Evolutionary conservation across 2,329 filamentous ascomycete genomes (phyloP).

Genomic region (Periconia digitata): DNA sequence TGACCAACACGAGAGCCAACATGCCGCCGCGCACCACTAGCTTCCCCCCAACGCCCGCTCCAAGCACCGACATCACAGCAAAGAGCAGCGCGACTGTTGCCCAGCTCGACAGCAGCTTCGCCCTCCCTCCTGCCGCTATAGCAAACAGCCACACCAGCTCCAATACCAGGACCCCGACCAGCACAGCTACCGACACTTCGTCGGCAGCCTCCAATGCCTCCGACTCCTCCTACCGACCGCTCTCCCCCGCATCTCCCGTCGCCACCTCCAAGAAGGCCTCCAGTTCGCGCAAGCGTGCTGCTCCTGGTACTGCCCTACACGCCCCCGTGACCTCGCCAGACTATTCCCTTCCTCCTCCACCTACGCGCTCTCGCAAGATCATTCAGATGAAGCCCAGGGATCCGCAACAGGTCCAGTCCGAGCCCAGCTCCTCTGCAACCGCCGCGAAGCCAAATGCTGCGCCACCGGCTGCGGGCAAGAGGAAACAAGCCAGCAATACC

Average conservation of each 20-base stretch:
- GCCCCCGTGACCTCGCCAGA: conserved; percentile 60
- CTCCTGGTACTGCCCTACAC: conserved; percentile 39
- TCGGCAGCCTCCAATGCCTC: conserved; percentile 52
- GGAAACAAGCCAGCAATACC: conserved; percentile 68
- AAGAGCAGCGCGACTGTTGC: conserved; percentile 66
- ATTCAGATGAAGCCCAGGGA: conserved; percentile 88
- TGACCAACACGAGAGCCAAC: conserved; percentile 19
- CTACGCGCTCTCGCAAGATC: conserved; percentile 89
- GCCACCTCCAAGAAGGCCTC: conserved; percentile 30
- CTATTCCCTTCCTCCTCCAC: conserved; percentile 86
- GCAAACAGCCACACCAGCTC: too few species aligned
- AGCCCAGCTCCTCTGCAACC: conserved; percentile 19
- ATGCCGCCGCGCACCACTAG: conserved; percentile 70
- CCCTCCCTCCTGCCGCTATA: conserved; percentile 76
- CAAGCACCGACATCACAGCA: conserved; percentile 76
- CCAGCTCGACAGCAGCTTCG: conserved; percentile 68
- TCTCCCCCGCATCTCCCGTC: conserved; percentile 44
- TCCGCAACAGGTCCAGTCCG: conserved; percentile 22
- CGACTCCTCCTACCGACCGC: conserved; percentile 55
- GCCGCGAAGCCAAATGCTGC: conserved; percentile 24
- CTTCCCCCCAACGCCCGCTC: conserved; percentile 74
- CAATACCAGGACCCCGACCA: conserved; percentile 19
- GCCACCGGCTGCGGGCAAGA: conserved; percentile 58
- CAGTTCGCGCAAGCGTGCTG: conserved; percentile 33
- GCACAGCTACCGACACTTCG: conserved; percentile 50